A percentile compares a stretch with the other conserved stretches of the same genome.
Evolutionary conservation across 2,329 filamentous ascomycete genomes (phyloP).

Genomic region (Byssochlamys sp.): DNA sequence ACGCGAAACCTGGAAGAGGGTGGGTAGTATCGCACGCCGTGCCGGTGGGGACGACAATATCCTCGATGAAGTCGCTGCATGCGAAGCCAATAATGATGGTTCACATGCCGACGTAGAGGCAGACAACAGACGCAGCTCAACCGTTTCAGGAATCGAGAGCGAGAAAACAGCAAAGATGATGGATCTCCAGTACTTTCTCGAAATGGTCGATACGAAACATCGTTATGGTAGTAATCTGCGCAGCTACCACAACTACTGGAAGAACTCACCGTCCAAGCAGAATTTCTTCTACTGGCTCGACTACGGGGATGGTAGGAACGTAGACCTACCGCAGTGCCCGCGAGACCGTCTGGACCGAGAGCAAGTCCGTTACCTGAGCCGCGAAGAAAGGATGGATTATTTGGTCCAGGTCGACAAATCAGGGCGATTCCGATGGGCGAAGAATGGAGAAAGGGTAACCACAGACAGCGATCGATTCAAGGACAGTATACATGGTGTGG

Average conservation of each 20-base stretch:
- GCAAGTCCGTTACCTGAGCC: conserved; percentile 70
- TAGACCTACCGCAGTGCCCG: conserved; percentile 64
- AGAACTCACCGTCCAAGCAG: conserved; percentile 62
- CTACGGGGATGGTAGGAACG: conserved; percentile 59
- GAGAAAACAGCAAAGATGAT: conserved; percentile 56
- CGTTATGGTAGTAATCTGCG: conserved; percentile 75
- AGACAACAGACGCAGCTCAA: conserved; percentile 12
- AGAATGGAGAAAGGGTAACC: conserved; percentile 67
- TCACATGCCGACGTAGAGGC: neutral
- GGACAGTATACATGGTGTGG: conserved; percentile 69
- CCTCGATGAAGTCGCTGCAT: conserved; percentile 38
- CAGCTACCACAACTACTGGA: conserved; percentile 77
- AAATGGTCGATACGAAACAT: conserved; percentile 82
- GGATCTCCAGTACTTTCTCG: conserved; percentile 73
- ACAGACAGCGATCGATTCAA: conserved; percentile 61
- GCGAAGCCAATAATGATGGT: conserved; percentile 24
- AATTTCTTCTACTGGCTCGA: conserved; percentile 96
- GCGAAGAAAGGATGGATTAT: conserved; percentile 73
- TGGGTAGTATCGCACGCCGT: conserved; percentile 58
- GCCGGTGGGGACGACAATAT: conserved; percentile 58
- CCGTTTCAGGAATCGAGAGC: conserved; percentile 17
- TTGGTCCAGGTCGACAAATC: conserved; percentile 64
- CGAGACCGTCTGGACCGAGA: conserved; percentile 66
- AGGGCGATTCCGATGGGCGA: conserved; percentile 76
- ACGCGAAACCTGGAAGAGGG: conserved; percentile 65